A percentile compares a stretch with the other conserved stretches of the same genome.
Conservation (phyloP, 2,329 filamentous ascomycete species). For the Samsoniella hepiali region DNA sequence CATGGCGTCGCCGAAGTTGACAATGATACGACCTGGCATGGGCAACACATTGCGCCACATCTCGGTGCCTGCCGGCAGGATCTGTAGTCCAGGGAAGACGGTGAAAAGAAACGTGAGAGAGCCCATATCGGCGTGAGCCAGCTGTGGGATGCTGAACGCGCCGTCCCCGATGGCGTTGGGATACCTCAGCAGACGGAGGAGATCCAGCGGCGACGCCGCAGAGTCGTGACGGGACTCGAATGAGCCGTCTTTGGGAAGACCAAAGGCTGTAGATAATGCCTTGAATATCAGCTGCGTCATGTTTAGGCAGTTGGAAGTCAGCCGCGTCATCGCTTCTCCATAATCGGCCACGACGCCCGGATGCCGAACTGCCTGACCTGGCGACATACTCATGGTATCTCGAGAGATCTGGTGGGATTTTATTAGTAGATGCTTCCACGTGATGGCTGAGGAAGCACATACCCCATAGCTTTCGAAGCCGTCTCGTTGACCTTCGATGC, state of each 20-base stretch:
- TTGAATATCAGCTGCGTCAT: background rate
- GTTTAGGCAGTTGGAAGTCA: background rate
- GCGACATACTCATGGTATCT: background rate
- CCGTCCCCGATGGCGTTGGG: background rate
- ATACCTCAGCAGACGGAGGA: slow-evolving; percentile 1
- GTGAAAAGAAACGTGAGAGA: slow-evolving; percentile 13
- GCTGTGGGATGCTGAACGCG: background rate
- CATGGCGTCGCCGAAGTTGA: slow-evolving; percentile 9
- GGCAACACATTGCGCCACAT: slow-evolving; percentile 1
- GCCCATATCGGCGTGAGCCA: slow-evolving; percentile 11
- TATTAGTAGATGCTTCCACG: background rate
- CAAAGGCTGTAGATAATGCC: background rate
- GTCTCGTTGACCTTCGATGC: background rate
- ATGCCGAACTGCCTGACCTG: background rate
- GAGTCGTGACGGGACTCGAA: slow-evolving; percentile 2
- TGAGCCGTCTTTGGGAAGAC: background rate
- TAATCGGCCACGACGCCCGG: background rate
- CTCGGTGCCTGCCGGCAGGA: background rate
- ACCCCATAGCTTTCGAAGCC: slow-evolving; percentile 12
- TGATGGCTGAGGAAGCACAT: background rate
- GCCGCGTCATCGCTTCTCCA: background rate
- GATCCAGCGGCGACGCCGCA: background rate
- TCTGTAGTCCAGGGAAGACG: background rate
- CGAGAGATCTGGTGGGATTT: background rate
- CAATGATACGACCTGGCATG: background rate